Evolutionary conservation across 805 yeast species (phyloP), one percentile per base, ranked within the genome.

Genomic region (Helenozyma baotianmanensis): DNA sequence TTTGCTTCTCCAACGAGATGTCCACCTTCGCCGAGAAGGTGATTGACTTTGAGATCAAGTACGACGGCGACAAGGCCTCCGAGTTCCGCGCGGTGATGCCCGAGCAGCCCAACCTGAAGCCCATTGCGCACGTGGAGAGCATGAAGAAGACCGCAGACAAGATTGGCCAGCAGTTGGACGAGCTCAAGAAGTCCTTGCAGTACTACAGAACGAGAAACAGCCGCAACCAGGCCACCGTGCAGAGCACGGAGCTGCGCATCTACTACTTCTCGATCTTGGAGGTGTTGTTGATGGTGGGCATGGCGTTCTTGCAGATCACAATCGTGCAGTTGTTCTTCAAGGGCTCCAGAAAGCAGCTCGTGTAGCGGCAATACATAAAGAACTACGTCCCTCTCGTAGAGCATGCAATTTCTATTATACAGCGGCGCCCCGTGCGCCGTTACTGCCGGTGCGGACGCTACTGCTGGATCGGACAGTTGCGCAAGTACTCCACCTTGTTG

Each of bases 201-300:
- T 83, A 89, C 61, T 88, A 89, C 70, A 83, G 80, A 62, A 80
- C 94, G 9, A 81, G 98, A 67, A 90, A 85, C 61, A 78, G 78
- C 64, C 76, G 97, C 64, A 90, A 90, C 64, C 92, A 86, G 75
- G 76, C 82, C 31, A 86, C 96, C 26, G 96, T 86, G 42, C 70
- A 71, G 58, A 76, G 86, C 31, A 86, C 95, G 21, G 85, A 81
- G 51, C 65, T 80, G 13, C 78, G 95, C 54, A 73, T 86, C 39
- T 80, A 82, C 54, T 85, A 81, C 74, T 75, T 84, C 52, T 78
- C 89, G 28, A 62, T 84, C 33, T 60, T 77, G 38, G 88, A 82
- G 54, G 82, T 85, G 43, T 55, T 76, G 25, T 67, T 82, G 47
- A 82, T 82, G 74, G 85, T 82, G 30, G 79, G 78, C 23, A 77